phyloP scores from a whole-genome alignment of 1,139 yeast genomes.

The Nadsonia commutata region DNA sequence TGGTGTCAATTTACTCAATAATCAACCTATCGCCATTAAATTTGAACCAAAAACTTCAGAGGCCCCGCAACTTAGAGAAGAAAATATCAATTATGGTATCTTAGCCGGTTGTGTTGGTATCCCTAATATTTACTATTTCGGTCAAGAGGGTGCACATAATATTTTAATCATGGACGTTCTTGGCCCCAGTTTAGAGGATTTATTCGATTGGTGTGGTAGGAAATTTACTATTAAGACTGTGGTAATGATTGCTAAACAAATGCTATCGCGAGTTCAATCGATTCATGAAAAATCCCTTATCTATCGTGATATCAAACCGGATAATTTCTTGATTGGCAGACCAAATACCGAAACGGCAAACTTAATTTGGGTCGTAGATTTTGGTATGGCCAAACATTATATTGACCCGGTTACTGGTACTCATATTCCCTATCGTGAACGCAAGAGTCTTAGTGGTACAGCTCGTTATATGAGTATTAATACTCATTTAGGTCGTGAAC shows the following conservation, averaged over 20 bases:
- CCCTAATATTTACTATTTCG: conserved; percentile 91
- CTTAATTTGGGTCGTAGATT: conserved; percentile 43
- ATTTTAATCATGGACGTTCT: conserved; percentile 82
- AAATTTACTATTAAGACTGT: conserved; percentile 78
- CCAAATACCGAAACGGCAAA: conserved; percentile 36
- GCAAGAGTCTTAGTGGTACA: conserved; percentile 87
- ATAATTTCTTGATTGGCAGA: conserved; percentile 75
- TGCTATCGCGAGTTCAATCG: conserved; percentile 74
- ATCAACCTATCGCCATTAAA: conserved; percentile 59
- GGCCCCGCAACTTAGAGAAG: conserved; percentile 94
- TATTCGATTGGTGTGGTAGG: conserved; percentile 97
- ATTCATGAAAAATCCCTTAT: conserved; percentile 84
- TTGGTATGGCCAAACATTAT: conserved; percentile 97
- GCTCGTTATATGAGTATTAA: conserved; percentile 96
- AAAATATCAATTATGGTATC: conserved; percentile 81
- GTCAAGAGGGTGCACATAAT: conserved; percentile 94
- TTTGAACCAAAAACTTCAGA: conserved; percentile 90
- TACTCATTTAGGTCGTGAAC: conserved; percentile 95
- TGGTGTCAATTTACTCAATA: conserved; percentile 77
- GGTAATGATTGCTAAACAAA: conserved; percentile 80
- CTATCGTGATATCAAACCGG: conserved; percentile 92
- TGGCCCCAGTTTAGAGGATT: conserved; percentile 91
- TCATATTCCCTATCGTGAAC: conserved; percentile 93
- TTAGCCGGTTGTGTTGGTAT: conserved; percentile 73
- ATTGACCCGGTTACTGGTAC: conserved; percentile 89